Base-by-base conservation (phyloP, 1,284 basidiomycete genomes). In the Inonotus obliquus region DNA sequence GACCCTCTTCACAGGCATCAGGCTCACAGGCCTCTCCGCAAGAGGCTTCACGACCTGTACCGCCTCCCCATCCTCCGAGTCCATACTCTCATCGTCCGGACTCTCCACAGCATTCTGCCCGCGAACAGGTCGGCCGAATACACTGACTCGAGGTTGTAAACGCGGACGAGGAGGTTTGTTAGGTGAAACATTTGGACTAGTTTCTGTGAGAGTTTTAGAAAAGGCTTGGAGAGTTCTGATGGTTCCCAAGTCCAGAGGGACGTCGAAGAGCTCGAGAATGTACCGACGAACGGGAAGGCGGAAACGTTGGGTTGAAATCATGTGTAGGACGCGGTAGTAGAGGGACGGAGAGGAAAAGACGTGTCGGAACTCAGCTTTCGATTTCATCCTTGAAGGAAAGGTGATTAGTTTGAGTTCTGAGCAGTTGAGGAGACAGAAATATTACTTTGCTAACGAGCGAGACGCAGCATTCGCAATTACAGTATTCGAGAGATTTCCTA, bases 401-500 rank as follows among this genome's bases (percentile, higher is more conserved):
- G 32, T 32, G 32, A 32, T 59, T 21, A 25, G 32, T 54, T 19
- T 27, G 38, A 32, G 7, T 54, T n/a, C n/a, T 14, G 13, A n/a
- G 41, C 51, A 11, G 14, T 29, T 23, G 32, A 11, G 32, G 32
- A 4, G 3, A 6, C 32, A n/a, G 25, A 23, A 21, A 21, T 72
- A 81, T 64, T 69, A 93, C 92, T 84, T 86, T 37, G 92, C 88
- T 44, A 98, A 77, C 27, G 91, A 89, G 61, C 92, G 84, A 32
- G 95, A 97, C 2, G 95, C 94, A 23, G 91, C 85, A 66, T 96
- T 96, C 2, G 96, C 95, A 60, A 99, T 89, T 57, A 99, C 95
- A 25, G 96, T 94, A 69, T 99, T 99, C 52, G 93, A 90, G 44
- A 99, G 79, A 71, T 98, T 98, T 68, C 96, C 90, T 54, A 99